Evolutionary conservation across 805 yeast species (phyloP).

Genomic region (Scheffersomyces lignosus): DNA sequence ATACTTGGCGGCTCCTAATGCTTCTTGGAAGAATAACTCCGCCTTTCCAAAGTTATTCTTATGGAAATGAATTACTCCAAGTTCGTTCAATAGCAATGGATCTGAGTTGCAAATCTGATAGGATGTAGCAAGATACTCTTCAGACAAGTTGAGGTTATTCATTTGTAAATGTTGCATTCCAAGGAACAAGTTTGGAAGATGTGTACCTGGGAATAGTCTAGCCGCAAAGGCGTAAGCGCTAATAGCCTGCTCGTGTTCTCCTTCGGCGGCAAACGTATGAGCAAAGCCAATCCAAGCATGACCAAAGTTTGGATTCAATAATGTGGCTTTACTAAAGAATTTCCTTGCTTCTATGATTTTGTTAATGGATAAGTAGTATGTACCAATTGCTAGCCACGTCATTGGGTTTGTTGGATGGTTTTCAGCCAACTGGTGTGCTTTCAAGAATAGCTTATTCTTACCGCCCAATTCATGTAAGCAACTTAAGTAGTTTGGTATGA

Average conservation of each 20-base stretch:
- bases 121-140: constrained; percentile 78
- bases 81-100: constrained; percentile 84
- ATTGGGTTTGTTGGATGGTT: constrained; percentile 76
- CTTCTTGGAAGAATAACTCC: constrained; percentile 67
- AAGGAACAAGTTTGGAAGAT: constrained; percentile 81
- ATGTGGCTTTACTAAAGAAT: constrained; percentile 85
- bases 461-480: constrained; percentile 84
- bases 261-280: constrained; percentile 94
- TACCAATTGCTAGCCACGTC: constrained; percentile 92
- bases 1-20: constrained; percentile 64
- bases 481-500: constrained; percentile 77
- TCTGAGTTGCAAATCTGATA: constrained; percentile 78
- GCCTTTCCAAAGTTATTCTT: constrained; percentile 66
- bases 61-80: constrained; percentile 90
- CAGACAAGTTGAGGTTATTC: constrained; percentile 78
- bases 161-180: constrained; percentile 96
- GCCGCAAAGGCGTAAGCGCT: constrained; percentile 97
- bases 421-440: constrained; percentile 85
- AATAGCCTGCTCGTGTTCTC: constrained; percentile 98
- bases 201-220: constrained; percentile 85
- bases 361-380: constrained; percentile 75
- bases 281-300: constrained; percentile 99
- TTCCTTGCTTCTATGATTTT: constrained; percentile 81
- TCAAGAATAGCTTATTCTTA: constrained; percentile 72
- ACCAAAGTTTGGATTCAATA: constrained; percentile 84